Percentiles rank a stretch among this genome's conserved stretches.
These are phyloP conservation scores for Aspergillus tubingensis DNA, from an alignment of 2,329 filamentous ascomycete species.

Conservation along the genomic window DNA sequence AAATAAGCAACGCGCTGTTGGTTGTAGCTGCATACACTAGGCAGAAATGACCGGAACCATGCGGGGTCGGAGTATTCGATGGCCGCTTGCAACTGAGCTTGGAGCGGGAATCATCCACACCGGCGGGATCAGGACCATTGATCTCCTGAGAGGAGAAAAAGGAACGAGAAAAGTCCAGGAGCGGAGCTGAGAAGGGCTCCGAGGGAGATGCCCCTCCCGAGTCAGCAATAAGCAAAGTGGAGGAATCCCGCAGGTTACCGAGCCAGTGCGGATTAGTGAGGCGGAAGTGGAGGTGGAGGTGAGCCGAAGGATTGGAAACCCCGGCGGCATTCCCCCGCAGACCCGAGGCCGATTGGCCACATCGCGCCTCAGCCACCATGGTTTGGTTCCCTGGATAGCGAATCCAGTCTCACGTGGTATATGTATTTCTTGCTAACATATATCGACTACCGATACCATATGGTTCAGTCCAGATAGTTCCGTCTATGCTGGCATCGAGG, in stretches of 20 bases:
- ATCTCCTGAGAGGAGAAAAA: neutral
- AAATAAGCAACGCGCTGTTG: neutral
- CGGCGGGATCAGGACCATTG: neutral
- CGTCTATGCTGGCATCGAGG: neutral
- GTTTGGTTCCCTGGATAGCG: neutral
- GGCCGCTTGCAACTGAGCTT: neutral
- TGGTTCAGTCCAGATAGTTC: neutral
- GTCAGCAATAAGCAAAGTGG: neutral
- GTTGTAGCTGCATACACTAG: neutral
- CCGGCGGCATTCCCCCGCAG: constrained; percentile 18
- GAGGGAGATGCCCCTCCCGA: neutral
- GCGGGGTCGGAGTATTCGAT: neutral
- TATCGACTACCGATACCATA: constrained; percentile 1
- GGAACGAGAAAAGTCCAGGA: neutral
- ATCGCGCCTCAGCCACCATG: neutral
- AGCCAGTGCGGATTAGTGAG: neutral
- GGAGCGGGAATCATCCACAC: neutral
- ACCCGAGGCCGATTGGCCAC: neutral
- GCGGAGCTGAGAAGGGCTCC: neutral
- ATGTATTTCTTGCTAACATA: neutral
- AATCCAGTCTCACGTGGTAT: neutral
- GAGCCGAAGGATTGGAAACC: neutral
- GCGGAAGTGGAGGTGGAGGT: neutral
- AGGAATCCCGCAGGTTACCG: neutral
- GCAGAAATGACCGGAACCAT: neutral